Conservation (phyloP, 345 rosid species). For the Arabidopsis thaliana region DNA sequence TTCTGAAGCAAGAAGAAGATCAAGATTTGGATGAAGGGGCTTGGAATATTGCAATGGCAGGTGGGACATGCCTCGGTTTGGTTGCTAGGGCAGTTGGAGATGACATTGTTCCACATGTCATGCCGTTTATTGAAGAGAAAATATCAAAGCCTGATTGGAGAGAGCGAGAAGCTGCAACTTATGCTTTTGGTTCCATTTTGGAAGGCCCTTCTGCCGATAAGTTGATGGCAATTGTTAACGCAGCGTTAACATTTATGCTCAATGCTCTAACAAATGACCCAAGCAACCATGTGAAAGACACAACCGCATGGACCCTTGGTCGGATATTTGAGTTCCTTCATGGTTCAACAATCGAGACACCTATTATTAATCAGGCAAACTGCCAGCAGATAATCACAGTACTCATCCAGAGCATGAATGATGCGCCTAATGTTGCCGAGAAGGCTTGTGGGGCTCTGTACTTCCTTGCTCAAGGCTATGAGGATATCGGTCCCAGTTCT, state of each 20-base stretch:
- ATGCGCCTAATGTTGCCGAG: conserved; percentile 74
- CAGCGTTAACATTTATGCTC: conserved; percentile 69
- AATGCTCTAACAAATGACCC: conserved; percentile 49
- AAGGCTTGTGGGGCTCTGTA: conserved; percentile 80
- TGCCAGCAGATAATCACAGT: conserved; percentile 83
- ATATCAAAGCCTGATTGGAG: conserved; percentile 73
- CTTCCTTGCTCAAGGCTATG: conserved; percentile 76
- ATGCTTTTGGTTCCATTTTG: conserved; percentile 73
- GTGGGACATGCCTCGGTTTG: conserved; percentile 71
- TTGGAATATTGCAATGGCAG: conserved; percentile 77
- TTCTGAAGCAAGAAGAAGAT: conserved; percentile 74
- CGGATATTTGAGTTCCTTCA: conserved; percentile 79
- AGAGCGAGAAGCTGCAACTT: conserved; percentile 69
- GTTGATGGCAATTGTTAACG: conserved; percentile 58
- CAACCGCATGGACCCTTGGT: conserved; percentile 67
- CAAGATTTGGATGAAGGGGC: conserved; percentile 79
- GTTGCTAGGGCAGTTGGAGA: conserved; percentile 74
- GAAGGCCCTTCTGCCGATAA: conserved; percentile 71
- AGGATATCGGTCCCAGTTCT: conserved; percentile 57
- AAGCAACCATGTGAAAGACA: conserved; percentile 53
- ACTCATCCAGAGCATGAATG: conserved; percentile 72
- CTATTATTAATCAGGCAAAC: conserved; percentile 67
- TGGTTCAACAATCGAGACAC: conserved; percentile 66
- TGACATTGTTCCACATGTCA: conserved; percentile 66
- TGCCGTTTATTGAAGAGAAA: conserved; percentile 73